Base-by-base conservation (phyloP, 2,329 filamentous ascomycete genomes). In the Calonectria fujianensis region DNA sequence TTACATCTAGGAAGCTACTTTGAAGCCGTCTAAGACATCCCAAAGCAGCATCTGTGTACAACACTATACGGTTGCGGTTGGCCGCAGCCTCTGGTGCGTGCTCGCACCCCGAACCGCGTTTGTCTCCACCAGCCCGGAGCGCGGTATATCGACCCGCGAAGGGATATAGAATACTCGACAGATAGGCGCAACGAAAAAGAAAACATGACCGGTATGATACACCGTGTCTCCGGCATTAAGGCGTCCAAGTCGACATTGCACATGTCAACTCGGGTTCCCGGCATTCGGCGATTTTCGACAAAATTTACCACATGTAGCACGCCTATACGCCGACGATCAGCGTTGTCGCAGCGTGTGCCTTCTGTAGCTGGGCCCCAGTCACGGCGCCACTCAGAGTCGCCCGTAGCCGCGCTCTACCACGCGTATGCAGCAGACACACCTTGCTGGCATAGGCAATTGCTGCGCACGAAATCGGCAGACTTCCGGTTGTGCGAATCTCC, bases 401-500 rank as follows among this genome's bases (percentile, higher is more conserved):
- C 78, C 77, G 66, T 73, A 35, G 51, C 71, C 69, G 69, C 51
- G 68, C 70, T 64, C 64, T 51, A 51, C 31, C 29, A 31, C 72
- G 31, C 74, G 70, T 50, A 48, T 59, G 54, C 57, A 63, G 57
- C 57, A 37, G 35, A 29, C 57, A 63, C 35, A 41, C 57, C 57
- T 41, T 63, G 57, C 37, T 63, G 57, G 57, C 57, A 63, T 18
- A 63, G 57, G 37, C 57, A 27, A 41, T 41, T 63, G 35, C 50
- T 51, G 35, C 72, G 75, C 74, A 74, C 78, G 69, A 70, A 70
- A 74, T 80, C 79, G 73, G 63, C 48, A 37, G 70, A 27, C 65
- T 75, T 73, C 72, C 66, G 72, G 61, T 72, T 75, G 80, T 79
- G 77, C 75, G 78, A 77, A 74, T 73, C 79, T 80, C 51, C 77